Base-by-base conservation (phyloP, 2,329 filamentous ascomycete species). In the Apiospora rasikravindrae region DNA sequence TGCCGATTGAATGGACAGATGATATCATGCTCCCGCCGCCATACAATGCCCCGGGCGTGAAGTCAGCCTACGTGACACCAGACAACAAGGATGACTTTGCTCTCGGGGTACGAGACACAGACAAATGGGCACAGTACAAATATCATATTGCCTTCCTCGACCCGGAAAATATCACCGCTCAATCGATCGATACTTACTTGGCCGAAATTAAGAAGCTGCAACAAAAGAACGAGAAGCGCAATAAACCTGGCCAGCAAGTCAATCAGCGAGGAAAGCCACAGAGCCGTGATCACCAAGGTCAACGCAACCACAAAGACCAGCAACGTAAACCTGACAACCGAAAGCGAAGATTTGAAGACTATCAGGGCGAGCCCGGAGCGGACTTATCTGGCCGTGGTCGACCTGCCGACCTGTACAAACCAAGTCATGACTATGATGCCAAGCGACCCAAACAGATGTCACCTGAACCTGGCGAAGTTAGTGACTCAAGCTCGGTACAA, bases 21-120 rank as follows among this genome's bases (percentile, higher is more conserved):
- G 76, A 78, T 6, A 74, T 79, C 47, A 79, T 80, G 73, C 77
- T 80, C 68, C 79, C 80, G 24, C 78, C 78, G 3, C 76, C 77
- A 22, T 80, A 77, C 68, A 77, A 76, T 70, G 79, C 78, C 19
- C 77, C 77, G 42, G 74, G 74, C 40, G 74, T 81, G n/a, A 79
- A 77, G 44, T 80, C 80, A 16, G 76, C 74, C 70, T 80, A 78
- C 51, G 76, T 80, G 37, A 80, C 76, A 8, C 69, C 75, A 22
- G 71, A 71, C 6, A 81, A 81, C 61, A 72, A 80, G 0, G 80
- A 81, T 51, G 79, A 81, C 49, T 81, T 81, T 61, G 74, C 79
- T 1, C 71, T 77, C 70, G 77, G 76, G 57, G 71, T 81, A 66
- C 77, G 79, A 22, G 77, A 81, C 53, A 80, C 79, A 11, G 76